These are phyloP conservation scores for Austroboletus novae-zelandiae DNA, from an alignment of 1,284 basidiomycete genomes.

Conservation along the genomic window DNA sequence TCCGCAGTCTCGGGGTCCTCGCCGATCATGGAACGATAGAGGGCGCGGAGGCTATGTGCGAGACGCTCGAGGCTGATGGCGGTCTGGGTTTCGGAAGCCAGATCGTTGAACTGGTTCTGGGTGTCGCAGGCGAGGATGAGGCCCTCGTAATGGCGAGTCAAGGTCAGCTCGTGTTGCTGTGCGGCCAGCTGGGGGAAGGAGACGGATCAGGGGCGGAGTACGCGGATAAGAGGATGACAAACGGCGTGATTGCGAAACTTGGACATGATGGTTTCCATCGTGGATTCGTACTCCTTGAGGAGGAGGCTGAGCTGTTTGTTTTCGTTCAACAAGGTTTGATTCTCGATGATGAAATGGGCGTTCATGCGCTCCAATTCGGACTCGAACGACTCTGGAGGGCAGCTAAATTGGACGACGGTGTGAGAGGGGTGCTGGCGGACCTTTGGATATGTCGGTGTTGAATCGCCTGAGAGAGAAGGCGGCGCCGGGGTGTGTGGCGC, in stretches of 20 bases:
- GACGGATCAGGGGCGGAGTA: not conserved
- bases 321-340: slow-evolving; percentile 88
- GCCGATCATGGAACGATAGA: slow-evolving; percentile 71
- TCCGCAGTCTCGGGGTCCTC: slow-evolving; percentile 48
- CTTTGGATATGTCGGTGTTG: slow-evolving; percentile 93
- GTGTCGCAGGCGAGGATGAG: slow-evolving; percentile 76
- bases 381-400: slow-evolving; percentile 78
- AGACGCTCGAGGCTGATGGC: slow-evolving; percentile 66
- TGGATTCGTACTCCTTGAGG: slow-evolving; percentile 92
- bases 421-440: slow-evolving; percentile 34
- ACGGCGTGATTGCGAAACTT: slow-evolving; percentile 94
- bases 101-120: slow-evolving; percentile 57
- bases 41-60: slow-evolving; percentile 65
- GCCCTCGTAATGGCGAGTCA: slow-evolving; percentile 89
- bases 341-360: slow-evolving; percentile 90
- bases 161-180: slow-evolving; percentile 86
- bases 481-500: slow-evolving; percentile 75
- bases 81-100: slow-evolving; percentile 55
- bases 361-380: slow-evolving; percentile 90
- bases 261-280: slow-evolving; percentile 94
- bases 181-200: slow-evolving; percentile 61
- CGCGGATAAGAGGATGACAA: slow-evolving; percentile 35
- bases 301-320: slow-evolving; percentile 90
- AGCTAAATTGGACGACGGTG: slow-evolving; percentile 6
- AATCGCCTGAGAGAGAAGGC: slow-evolving; percentile 86